A percentile compares a stretch with the other conserved stretches of the same genome.
Conservation (phyloP, 2,329 filamentous ascomycete species). For the Fusarium brevicatenulatum region DNA sequence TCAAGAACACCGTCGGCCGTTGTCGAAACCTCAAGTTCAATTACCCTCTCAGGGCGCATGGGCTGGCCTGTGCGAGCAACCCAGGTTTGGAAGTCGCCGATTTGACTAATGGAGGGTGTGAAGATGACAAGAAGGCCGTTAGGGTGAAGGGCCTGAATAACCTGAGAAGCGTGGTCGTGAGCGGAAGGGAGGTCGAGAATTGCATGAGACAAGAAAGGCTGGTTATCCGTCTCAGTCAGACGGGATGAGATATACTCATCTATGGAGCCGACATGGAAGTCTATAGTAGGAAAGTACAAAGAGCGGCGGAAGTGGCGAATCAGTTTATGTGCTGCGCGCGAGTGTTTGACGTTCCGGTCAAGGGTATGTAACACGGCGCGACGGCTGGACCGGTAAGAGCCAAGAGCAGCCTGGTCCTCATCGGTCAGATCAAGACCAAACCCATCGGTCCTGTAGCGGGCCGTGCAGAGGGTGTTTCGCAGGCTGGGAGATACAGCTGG, state of each 20-base stretch:
- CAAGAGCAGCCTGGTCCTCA: conserved; percentile 50
- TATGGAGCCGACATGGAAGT: conserved; percentile 78
- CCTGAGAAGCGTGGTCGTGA: conserved; percentile 57
- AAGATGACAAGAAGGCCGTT: conserved; percentile 76
- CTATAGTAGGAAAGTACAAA: conserved; percentile 74
- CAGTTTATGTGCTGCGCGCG: conserved; percentile 70
- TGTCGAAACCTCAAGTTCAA: conserved; percentile 64
- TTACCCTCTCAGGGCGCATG: conserved; percentile 64
- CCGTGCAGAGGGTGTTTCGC: conserved; percentile 46
- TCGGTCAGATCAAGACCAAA: conserved; percentile 44
- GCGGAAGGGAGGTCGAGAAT: conserved; percentile 79
- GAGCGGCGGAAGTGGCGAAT: conserved; percentile 75
- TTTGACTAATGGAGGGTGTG: conserved; percentile 81
- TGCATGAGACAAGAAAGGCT: conserved; percentile 76
- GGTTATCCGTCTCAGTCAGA: conserved; percentile 50
- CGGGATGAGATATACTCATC: conserved; percentile 70
- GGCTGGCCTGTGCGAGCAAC: conserved; percentile 64
- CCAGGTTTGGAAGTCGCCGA: conserved; percentile 66
- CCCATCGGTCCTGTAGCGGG: conserved; percentile 33
- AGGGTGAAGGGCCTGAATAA: conserved; percentile 68
- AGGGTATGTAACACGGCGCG: conserved; percentile 79
- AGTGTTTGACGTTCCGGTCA: conserved; percentile 71
- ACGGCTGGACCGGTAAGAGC: conserved; percentile 61
- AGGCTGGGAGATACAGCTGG: conserved; percentile 58
- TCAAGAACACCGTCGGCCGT: conserved; percentile 56